Base-by-base conservation (phyloP, 176 grass and related monocot species). In the Thalia dealbata region DNA sequence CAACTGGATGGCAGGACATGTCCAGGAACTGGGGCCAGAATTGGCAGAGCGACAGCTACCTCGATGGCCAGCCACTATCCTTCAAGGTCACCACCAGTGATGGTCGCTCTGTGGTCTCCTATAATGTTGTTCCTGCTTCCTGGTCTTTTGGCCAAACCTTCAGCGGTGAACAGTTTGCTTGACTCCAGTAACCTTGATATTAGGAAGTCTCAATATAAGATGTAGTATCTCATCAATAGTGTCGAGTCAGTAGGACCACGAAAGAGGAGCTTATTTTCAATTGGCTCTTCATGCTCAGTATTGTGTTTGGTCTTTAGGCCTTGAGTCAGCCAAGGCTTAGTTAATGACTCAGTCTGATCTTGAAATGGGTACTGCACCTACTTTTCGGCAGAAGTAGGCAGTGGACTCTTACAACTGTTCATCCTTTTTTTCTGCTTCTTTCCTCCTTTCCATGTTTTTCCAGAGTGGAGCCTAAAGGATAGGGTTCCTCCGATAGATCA, bases 21-120 rank as follows among this genome's bases (percentile, higher is more conserved):
- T 67, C 62, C 63, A 77, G 75, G 75, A 77, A 77, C 61, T 77
- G 75, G 75, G 75, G 75, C 75, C 75, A 77, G 75, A 77, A 77
- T 23, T 77, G 75, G 75, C 75, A 77, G 75, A 77, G 18, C 48
- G 50, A 68, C 64, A 42, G 26, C 14, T 60, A 63, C 38, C 41
- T 75, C 58, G 43, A 75, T 26, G 73, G 55, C 56, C 73, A 75
- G 58, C 21, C 58, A 1, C 73, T 75, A 32, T 75, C 73, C 55
- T 75, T 75, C 54, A 75, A 75, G 73, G 73, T 75, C 14, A 75
- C 73, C n/a, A 64, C 73, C 7, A 75, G 73, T 18, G 73, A 63
- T 45, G 73, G 73, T 22, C 58, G 3, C 19, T 64, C 73, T 45
- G 73, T 75, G 19, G 38, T 75, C 41, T 75, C 73, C 58, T 64